Percentiles rank a stretch among this genome's conserved stretches.
phyloP scores from a whole-genome alignment of 371 early-diverging fungal species.

The Paraphysoderma sedebokerense region DNA sequence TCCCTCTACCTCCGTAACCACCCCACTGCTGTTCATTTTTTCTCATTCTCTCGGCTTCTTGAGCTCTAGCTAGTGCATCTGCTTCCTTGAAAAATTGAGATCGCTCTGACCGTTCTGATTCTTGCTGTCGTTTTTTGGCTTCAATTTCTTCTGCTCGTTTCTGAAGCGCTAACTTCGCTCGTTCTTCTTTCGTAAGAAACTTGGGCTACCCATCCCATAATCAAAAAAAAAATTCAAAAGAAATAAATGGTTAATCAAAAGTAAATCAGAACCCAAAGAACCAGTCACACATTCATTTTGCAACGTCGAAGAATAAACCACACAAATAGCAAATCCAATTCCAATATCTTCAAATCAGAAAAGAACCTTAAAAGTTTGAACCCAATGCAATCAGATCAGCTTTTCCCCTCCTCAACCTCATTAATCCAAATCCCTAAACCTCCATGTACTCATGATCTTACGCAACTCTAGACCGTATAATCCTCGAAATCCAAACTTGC shows the following conservation, averaged over 20 bases:
- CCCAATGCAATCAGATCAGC: not conserved
- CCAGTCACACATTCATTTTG: not conserved
- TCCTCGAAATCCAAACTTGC: not conserved
- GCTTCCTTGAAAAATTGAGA: conserved; percentile 5
- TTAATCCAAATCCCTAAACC: not conserved
- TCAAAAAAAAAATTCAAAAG: not conserved
- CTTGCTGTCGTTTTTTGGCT: conserved; percentile 34
- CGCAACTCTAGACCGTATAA: not conserved
- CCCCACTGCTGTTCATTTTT: not conserved
- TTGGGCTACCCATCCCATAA: conserved; percentile 26
- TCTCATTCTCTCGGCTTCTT: not conserved
- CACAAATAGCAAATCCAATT: not conserved
- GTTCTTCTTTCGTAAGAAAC: conserved; percentile 81
- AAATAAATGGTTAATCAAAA: not conserved
- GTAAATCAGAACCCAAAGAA: not conserved
- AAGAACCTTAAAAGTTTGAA: not conserved
- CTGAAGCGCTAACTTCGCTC: conserved; percentile 72
- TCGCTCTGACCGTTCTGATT: conserved; percentile 31
- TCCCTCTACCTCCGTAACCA: not conserved
- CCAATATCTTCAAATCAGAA: not conserved
- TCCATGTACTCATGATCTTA: not conserved
- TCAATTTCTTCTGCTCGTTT: conserved; percentile 66
- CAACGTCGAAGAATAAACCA: not conserved
- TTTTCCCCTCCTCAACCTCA: not conserved
- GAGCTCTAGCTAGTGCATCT: not conserved